A percentile compares a stretch with the other conserved stretches of the same genome.
phyloP scores from a whole-genome alignment of 2,329 filamentous ascomycete genomes.

The Botrytis deweyae region DNA sequence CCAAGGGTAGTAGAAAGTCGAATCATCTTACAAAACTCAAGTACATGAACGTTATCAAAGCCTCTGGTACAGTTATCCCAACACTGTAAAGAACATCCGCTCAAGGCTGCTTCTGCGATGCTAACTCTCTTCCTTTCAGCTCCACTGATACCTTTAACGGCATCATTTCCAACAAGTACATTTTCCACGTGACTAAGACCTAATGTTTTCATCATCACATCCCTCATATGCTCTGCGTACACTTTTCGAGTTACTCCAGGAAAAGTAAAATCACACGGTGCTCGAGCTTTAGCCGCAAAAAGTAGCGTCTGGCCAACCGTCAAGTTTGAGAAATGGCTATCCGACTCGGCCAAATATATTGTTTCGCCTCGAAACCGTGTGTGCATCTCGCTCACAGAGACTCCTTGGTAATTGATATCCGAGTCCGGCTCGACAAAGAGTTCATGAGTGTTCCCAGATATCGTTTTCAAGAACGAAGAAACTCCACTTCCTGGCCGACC shows the following conservation, averaged over 20 bases:
- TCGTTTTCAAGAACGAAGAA: conserved; percentile 60
- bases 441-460: conserved; percentile 55
- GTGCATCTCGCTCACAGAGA: conserved; percentile 52
- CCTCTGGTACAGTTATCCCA: conserved; percentile 76
- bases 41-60: conserved; percentile 69
- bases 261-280: conserved; percentile 58
- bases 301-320: conserved; percentile 71
- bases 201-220: conserved; percentile 68
- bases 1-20: conserved; percentile 64
- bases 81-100: conserved; percentile 66
- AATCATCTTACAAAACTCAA: conserved; percentile 69
- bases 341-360: conserved; percentile 72
- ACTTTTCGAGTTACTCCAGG: conserved; percentile 59
- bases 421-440: conserved; percentile 52
- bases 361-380: conserved; percentile 57
- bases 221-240: conserved; percentile 42
- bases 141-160: conserved; percentile 70
- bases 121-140: conserved; percentile 79
- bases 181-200: conserved; percentile 69
- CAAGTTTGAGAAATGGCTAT: conserved; percentile 72
- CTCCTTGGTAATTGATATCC: conserved; percentile 61
- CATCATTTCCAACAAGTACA: conserved; percentile 71
- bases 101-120: conserved; percentile 76
- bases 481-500: conserved; percentile 63
- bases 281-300: conserved; percentile 68